Evolutionary conservation across 2,329 filamentous ascomycete genomes (phyloP), one percentile per base, ranked within the genome.

Genomic region (Stagonosporopsis rhizophila): DNA sequence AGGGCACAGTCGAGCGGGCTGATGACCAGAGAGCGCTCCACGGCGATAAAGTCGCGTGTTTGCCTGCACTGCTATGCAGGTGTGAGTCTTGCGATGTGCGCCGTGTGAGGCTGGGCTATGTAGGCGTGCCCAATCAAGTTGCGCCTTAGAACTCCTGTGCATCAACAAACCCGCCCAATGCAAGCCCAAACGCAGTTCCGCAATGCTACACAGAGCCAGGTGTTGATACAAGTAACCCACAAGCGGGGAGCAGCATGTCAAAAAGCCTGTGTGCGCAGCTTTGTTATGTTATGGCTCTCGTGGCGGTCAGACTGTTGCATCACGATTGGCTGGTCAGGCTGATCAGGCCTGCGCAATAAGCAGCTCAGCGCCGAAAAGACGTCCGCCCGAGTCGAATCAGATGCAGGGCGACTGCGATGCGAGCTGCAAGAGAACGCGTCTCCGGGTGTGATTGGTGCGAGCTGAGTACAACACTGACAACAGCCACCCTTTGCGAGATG

Each of bases 291-390:
- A 62, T 56, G 55, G 46, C 54, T 54, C 47, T 53, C 58, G 59
- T 70, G 67, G 69, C 69, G 69, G 69, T 72, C 69, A 71, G 63
- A 60, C 60, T 32, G 42, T 34, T 34, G 40, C 30, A 15, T 19
- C n/a, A 32, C 53, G 19, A 56, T 56, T 56, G 47, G 53, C 44
- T 28, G 47, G 15, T 47, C 37, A 47, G 42, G 42, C 23, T 20
- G 23, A 56, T 56, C 38, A 52, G 47, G 53, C 62, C 59, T 68
- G 66, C 66, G 66, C 44, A 55, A 46, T 49, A 48, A 53, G 55
- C 64, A 64, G 57, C 65, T 59, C 54, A 62, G 60, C 58, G 45
- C 54, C 58, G 58, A 64, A 59, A 64, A 46, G 35, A 59, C 44
- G 52, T 52, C 44, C 48, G 27, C 37, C 19, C 28, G 45, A 50